These are phyloP conservation scores for Nicotiana rustica DNA, from an alignment of 305 asterid genomes.

Conservation along the genomic window DNA sequence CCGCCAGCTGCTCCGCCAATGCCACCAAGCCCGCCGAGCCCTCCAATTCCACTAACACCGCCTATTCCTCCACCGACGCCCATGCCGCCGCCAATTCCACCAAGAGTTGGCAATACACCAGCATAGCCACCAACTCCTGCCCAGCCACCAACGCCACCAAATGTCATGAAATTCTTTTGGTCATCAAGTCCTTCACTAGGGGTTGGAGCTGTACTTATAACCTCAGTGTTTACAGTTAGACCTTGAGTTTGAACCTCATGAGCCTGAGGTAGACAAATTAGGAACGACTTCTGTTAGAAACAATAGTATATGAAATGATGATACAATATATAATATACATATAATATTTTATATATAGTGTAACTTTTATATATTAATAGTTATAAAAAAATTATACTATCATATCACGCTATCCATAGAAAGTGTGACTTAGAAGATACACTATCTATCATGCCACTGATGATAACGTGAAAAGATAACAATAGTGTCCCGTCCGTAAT, in stretches of 20 bases:
- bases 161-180: conserved; percentile 61
- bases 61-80: conserved; percentile 45
- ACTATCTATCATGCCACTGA: too few relatives aligned
- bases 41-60: conserved; percentile 8
- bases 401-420: too few relatives aligned
- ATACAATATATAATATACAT: not conserved
- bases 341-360: not conserved
- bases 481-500: too few relatives aligned
- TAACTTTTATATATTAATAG: not conserved
- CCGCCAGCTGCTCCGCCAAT: conserved; percentile 7
- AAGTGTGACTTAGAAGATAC: too few relatives aligned
- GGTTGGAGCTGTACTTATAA: conserved; percentile 34
- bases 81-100: conserved; percentile 39
- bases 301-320: not conserved
- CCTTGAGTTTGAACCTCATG: not conserved
- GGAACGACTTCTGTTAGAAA: not conserved
- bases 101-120: conserved; percentile 28
- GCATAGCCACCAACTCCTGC: conserved; percentile 52
- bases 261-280: not conserved
- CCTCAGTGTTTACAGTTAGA: conserved; percentile 19
- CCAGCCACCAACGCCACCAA: conserved; percentile 82
- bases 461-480: too few relatives aligned
- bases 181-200: conserved; percentile 51
- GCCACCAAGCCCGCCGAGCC: not conserved
- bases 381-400: not conserved